Conservation (phyloP, 176 grass and related monocot genomes). For the Zizania latifolia region DNA sequence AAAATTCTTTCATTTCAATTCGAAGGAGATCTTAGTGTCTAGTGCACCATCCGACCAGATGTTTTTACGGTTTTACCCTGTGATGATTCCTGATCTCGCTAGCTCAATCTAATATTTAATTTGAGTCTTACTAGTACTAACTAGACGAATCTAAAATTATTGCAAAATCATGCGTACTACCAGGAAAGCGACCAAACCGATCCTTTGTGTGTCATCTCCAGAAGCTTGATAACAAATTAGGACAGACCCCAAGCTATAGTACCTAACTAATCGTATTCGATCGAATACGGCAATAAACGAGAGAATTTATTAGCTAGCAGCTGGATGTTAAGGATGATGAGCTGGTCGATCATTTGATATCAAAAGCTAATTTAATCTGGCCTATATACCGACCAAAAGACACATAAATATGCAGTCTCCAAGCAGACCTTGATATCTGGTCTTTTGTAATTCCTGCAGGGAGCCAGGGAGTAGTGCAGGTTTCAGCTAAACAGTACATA, state of each 20-base stretch:
- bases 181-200: background rate
- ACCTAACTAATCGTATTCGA: background rate
- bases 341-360: background rate
- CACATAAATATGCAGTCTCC: background rate
- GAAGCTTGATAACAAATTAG: background rate
- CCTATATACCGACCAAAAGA: conserved; percentile 9
- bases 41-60: background rate
- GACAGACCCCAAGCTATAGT: background rate
- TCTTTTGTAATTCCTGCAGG: background rate
- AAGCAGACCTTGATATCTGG: background rate
- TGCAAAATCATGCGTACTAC: too few relatives aligned
- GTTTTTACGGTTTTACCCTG: too few relatives aligned
- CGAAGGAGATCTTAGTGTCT: too few relatives aligned
- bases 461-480: background rate
- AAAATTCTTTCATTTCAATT: too few relatives aligned
- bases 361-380: background rate
- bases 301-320: background rate
- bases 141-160: too few relatives aligned
- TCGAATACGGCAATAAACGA: background rate
- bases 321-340: background rate
- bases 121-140: too few relatives aligned
- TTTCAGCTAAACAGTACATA: background rate
- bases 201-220: background rate
- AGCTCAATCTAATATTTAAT: too few relatives aligned
- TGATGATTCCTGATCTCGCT: too few relatives aligned